Evolutionary conservation across 2,329 filamentous ascomycete genomes (phyloP), one percentile per base, ranked within the genome.

Genomic region (Trichoderma atroviride): DNA sequence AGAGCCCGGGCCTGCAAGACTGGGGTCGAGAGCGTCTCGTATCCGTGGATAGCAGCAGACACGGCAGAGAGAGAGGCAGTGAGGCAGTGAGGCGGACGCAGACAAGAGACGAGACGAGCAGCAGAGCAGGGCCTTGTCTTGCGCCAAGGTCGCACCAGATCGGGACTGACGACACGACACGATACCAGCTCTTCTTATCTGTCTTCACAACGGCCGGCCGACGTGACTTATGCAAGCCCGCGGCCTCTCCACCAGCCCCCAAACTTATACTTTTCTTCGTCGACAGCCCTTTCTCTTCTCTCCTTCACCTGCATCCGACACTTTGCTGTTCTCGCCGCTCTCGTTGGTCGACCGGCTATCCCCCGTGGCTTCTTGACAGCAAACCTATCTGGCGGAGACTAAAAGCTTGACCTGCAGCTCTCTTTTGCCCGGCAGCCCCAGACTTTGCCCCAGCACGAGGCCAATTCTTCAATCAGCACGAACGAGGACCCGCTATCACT

Each of bases 191-290:
- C 62, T 65, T 58, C 53, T 47, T 31, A 52, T 52, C 59, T 19
- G 27, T 52, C 59, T 61, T 61, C 40, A 61, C 58, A 47, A 47
- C 11, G 37, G 37, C 62, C 37, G 35, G 62, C 37, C 27, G 53
- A 57, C 53, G 19, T n/a, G 62, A 29, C 35, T 57, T 65, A 67
- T 67, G 63, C 63, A 67, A 59, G 63, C 55, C 66, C 56, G 43
- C 40, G 43, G 57, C 37, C 66, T 35, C 65, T 59, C 59, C 65
- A 24, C 69, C 69, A 63, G 37, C 65, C 65, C 65, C 65, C 50
- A 69, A 68, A 68, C 63, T 62, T 68, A 68, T 68, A 70, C 57
- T 65, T 68, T 68, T 57, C 69, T 57, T 68, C 63, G 53, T 68
- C 69, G 63, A 70, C 61, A 56, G 58, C 47, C 52, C 40, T 59